Percentiles rank a stretch among this genome's conserved stretches.
Conservation (phyloP, 768 basidiomycete genomes). For the Pleurotus tuoliensis region DNA sequence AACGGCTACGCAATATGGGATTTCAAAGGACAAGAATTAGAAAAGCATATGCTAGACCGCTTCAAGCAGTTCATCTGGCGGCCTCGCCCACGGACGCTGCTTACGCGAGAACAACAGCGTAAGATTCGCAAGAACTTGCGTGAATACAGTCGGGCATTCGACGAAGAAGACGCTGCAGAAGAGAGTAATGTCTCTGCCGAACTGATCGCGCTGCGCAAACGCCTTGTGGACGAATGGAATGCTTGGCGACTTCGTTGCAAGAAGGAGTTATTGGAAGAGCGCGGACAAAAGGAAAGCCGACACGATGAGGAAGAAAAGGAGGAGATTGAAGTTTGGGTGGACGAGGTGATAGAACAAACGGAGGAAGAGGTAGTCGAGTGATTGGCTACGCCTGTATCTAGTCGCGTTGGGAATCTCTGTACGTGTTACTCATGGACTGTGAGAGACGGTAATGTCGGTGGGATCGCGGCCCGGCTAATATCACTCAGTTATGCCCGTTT, state of each 20-base stretch:
- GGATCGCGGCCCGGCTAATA: background rate
- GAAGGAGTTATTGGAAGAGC: conserved; percentile 55
- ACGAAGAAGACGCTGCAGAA: conserved; percentile 95
- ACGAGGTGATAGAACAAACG: conserved; percentile 88
- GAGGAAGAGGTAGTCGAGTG: conserved; percentile 72
- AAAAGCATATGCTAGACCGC: conserved; percentile 82
- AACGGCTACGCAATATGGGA: conserved; percentile 97
- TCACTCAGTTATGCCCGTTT: background rate
- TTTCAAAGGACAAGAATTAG: conserved; percentile 94
- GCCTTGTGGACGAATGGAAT: conserved; percentile 98
- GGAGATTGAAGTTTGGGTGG: conserved; percentile 92
- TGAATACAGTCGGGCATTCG: conserved; percentile 88
- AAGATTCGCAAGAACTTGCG: conserved; percentile 83
- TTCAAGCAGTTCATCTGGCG: conserved; percentile 99
- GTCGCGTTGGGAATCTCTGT: background rate
- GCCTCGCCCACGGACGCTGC: conserved; percentile 84
- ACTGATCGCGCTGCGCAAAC: conserved; percentile 82
- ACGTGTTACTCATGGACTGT: background rate
- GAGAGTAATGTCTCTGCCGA: conserved; percentile 95
- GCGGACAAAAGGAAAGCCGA: conserved; percentile 32
- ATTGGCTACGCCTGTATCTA: background rate
- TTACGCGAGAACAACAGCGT: conserved; percentile 85
- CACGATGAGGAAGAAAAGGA: conserved; percentile 58
- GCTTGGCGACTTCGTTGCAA: conserved; percentile 83
- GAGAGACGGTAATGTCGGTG: background rate